A percentile compares a stretch with the other conserved stretches of the same genome.
Conservation (phyloP, 1,284 basidiomycete species). For the Pyrrhoderma lamaoense region DNA sequence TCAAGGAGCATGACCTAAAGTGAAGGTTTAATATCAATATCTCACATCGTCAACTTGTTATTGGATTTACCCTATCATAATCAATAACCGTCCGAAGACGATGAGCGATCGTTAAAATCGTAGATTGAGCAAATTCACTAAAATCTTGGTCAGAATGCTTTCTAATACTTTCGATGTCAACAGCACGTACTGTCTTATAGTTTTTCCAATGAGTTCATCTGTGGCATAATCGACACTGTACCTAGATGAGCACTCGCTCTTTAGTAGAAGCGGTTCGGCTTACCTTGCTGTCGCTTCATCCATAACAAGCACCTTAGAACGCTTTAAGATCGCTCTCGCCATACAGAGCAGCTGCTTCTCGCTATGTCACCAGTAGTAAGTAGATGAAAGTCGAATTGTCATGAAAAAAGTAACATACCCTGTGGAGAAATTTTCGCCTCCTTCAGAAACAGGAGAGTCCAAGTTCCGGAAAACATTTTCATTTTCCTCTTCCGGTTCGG, state of each 20-base stretch:
- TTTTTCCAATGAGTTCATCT: constrained; percentile 66
- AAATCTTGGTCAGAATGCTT: constrained; percentile 17
- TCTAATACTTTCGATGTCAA: not conserved
- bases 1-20: constrained; percentile 82
- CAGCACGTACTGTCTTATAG: constrained; percentile 57
- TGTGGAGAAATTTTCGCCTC: constrained; percentile 90
- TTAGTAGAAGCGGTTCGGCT: no score
- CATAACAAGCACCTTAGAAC: constrained; percentile 53
- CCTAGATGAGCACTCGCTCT: not conserved
- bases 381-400: not conserved
- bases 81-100: constrained; percentile 58
- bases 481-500: constrained; percentile 60
- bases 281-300: constrained; percentile 51
- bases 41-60: constrained; percentile 1
- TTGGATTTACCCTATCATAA: constrained; percentile 42
- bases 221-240: constrained; percentile 69
- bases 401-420: constrained; percentile 44
- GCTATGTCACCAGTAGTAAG: constrained; percentile 20
- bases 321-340: constrained; percentile 55
- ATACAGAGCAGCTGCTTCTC: constrained; percentile 62
- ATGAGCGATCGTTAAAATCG: constrained; percentile 56
- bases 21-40: constrained; percentile 6
- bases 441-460: constrained; percentile 78
- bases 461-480: constrained; percentile 82
- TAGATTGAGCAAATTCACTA: constrained; percentile 50